Percentiles rank a stretch among this genome's conserved stretches.
Conservation (phyloP, 345 rosid genomes). For the Eucalyptus regnans region DNA sequence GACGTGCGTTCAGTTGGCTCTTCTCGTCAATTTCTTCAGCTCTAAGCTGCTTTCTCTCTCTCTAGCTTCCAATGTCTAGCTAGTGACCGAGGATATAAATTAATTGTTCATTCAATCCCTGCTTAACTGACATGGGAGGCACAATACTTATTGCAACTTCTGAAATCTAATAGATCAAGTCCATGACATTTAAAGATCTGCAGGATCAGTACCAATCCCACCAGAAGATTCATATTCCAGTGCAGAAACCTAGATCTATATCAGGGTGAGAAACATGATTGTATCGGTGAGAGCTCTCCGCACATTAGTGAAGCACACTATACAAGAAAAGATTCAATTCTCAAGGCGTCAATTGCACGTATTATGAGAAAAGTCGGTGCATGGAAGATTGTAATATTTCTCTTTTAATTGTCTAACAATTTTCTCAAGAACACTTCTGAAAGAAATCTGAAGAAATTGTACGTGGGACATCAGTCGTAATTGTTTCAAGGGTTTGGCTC, state of each 20-base stretch:
- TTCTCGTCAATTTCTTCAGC: constrained; percentile 1
- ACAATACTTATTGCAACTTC: background rate
- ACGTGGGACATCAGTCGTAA: background rate
- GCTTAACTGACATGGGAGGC: background rate
- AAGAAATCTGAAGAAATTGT: background rate
- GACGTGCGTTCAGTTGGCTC: constrained; percentile 46
- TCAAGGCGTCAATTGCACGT: background rate
- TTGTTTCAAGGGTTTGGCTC: background rate
- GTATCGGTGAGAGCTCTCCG: background rate
- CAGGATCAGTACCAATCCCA: background rate
- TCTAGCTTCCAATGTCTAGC: background rate
- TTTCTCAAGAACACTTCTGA: background rate
- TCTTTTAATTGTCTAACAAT: background rate
- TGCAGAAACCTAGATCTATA: background rate
- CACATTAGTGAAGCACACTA: background rate
- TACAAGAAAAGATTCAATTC: background rate
- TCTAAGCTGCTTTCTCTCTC: background rate
- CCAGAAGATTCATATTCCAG: background rate
- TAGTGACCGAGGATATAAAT: background rate
- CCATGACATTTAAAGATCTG: background rate
- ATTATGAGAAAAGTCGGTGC: background rate
- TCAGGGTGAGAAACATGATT: background rate
- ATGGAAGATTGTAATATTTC: background rate
- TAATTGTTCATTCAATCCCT: background rate
- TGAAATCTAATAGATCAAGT: background rate